phyloP scores from a whole-genome alignment of 2,329 filamentous ascomycete genomes.

The Xylariaceae sp. region DNA sequence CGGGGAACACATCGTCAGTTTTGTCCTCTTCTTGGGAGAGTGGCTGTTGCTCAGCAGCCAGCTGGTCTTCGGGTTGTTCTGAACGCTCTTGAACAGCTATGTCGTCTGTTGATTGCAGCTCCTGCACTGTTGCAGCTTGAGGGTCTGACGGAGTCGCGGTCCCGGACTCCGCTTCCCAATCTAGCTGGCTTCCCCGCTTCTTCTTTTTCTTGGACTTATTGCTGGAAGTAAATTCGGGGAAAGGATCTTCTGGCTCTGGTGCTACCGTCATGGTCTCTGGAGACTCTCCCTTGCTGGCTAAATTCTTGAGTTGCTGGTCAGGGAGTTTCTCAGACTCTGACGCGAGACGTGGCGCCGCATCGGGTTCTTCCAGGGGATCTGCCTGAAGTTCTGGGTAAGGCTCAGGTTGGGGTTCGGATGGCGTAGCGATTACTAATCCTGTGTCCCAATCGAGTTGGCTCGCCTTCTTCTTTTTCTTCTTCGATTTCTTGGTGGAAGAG shows the following conservation, averaged over 20 bases:
- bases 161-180: conserved; percentile 8
- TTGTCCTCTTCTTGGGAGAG: conserved; percentile 6
- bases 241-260: conserved; percentile 12
- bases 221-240: conserved; percentile 12
- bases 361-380: no score
- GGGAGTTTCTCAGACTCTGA: no score
- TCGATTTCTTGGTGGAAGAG: conserved; percentile 23
- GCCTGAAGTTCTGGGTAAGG: no score
- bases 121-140: conserved; percentile 1
- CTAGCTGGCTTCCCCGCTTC: conserved; percentile 18
- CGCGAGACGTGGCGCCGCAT: no score
- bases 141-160: conserved; percentile 1
- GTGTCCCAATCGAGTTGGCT: conserved; percentile 10
- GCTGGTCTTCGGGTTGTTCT: no score
- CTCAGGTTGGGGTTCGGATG: conserved; percentile 12
- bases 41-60: no score
- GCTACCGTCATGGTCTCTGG: no score
- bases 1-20: conserved; percentile 14
- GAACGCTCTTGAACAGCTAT: no score
- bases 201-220: conserved; percentile 31
- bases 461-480: conserved; percentile 30
- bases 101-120: no score
- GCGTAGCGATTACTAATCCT: conserved; percentile 5
- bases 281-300: no score
- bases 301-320: no score